Base-by-base conservation (phyloP, 2,329 filamentous ascomycete genomes). In the Alternaria brassicae region DNA sequence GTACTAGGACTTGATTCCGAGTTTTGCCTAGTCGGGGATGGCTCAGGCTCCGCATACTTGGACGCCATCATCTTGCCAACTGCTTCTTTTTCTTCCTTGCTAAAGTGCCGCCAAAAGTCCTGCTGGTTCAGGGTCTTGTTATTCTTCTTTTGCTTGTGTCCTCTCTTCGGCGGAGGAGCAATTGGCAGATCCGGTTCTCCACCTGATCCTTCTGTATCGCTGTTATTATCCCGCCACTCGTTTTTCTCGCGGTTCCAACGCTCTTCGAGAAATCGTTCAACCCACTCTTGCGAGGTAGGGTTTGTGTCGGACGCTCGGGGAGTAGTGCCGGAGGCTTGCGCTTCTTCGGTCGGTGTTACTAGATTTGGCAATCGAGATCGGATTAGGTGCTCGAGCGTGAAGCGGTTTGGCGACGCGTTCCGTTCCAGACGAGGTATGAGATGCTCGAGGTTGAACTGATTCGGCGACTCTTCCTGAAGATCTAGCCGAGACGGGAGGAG, bases 181-280 rank as follows among this genome's bases (percentile, higher is more conserved):
- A 71, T 50, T 25, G 60, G 49, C 13, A 59, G 41, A 41, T 65
- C 53, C 48, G 58, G 51, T 56, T 62, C 58, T 54, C 67, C 58
- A 54, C 64, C 53, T 2, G 68, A 69, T 37, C 60, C 72, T 42
- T 73, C 90, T 75, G 89, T 92, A 71, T 86, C 86, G 73, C 86
- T 86, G 23, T 86, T 85, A 30, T 65, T 92, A 75, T 91, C 96
- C 67, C 93, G 84, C 92, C 92, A 96, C 78, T 92, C 89, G 61
- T 87, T 88, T 66, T 87, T 86, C 74, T 95, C 91, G 30, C 85
- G 86, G 67, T 88, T 85, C 65, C 84, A 84, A 66, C 89, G 87
- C 64, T 86, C 85, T n/a, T 89, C 85, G n/a, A 91, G 88, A 72
- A 93, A 92, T 62, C 91, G 90, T 61, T 91, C 89, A 66, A 95